Evolutionary conservation across 2,329 filamentous ascomycete genomes (phyloP), one percentile per base, ranked within the genome.

Genomic region (Aureobasidium lini): DNA sequence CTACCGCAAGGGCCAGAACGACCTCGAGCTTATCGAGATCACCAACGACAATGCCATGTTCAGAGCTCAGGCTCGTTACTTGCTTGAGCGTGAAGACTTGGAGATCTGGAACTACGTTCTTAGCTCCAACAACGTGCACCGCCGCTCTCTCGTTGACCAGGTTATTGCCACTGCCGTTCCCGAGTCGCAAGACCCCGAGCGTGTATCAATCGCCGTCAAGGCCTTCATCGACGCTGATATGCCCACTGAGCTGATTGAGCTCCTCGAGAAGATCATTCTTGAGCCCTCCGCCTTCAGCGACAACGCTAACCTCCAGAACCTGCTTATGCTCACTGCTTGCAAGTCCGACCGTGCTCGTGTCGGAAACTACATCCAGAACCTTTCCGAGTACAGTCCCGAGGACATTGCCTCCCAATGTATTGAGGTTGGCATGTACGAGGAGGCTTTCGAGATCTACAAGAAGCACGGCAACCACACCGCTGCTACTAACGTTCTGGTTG

Each of bases 21-120:
- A 99, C 69, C 77, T 99, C 34, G 95, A 99, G 76, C 83, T 99
- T 60, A 93, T 99, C 75, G 94, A 89, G 74, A 93, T 99, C 70
- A 97, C 94, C 70, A 99, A 97, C 68, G 95, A 99, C 76, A 99
- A 99, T 77, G 87, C 90, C n/a, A 99, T 99, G 94, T 99, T 96
- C 82, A 88, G 92, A 68, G 89, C 89, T n/a, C 94, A 99, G 75
- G 93, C 92, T 61, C 88, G 94, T 39, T 99, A 99, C 75, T 82
- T 99, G 28, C 80, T 99, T 56, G 92, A 96, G 69, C 87, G 94
- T 65, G 88, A 89, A 39, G 94, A 99, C 69, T 73, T 80, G 2
- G 94, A 99, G 73, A 85, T 99, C 49, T 99, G 95, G 95, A 81
- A 82, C 56, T 99, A 96, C 71, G 94, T 97, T 13, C 82, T 99